These are phyloP conservation scores for Luvunga scandens DNA, from an alignment of 345 rosid species.

Conservation along the genomic window DNA sequence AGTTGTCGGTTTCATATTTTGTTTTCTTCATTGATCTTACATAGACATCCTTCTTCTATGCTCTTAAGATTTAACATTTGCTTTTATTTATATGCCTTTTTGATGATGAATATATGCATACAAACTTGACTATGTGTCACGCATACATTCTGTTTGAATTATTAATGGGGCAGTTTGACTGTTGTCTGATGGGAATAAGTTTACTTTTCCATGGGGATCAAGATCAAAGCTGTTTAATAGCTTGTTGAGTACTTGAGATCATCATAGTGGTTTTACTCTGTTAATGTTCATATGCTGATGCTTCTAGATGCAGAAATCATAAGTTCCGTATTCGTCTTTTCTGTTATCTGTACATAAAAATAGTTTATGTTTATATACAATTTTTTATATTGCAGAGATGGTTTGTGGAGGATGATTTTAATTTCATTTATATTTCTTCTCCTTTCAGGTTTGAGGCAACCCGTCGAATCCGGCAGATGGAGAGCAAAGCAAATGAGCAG, in stretches of 20 bases:
- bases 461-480: slow-evolving; percentile 71
- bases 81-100: neutral
- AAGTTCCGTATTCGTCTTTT: neutral
- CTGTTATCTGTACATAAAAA: neutral
- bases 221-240: neutral
- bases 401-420: neutral
- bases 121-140: neutral
- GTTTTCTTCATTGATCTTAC: neutral
- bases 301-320: neutral
- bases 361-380: neutral
- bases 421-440: neutral
- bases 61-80: neutral
- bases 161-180: neutral
- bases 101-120: neutral
- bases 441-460: slow-evolving; percentile 84
- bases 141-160: neutral
- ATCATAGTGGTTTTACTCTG: neutral
- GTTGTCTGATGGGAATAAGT: neutral
- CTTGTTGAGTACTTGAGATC: neutral
- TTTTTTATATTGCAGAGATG: neutral
- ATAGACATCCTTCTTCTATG: neutral
- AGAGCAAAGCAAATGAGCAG: slow-evolving; percentile 59
- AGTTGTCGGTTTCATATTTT: neutral
- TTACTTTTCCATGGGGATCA: neutral
- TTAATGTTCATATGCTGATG: neutral